A percentile compares a stretch with the other conserved stretches of the same genome.
These are phyloP conservation scores for Vaccinium corymbosum DNA, from an alignment of 148 eudicot genomes.

Conservation along the genomic window DNA sequence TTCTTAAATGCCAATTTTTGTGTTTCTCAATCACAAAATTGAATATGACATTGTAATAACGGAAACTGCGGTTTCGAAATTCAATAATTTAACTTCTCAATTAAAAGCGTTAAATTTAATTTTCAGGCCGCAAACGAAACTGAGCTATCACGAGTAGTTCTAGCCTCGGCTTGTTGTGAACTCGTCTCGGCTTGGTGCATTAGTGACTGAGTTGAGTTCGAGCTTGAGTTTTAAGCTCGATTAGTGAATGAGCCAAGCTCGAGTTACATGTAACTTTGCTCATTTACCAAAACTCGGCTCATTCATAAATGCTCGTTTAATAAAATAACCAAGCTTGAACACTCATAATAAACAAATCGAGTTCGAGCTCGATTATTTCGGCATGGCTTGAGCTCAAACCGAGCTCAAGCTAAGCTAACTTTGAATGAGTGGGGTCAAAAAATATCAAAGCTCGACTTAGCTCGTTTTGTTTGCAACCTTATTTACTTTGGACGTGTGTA, in stretches of 20 bases:
- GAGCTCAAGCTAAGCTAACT: background rate
- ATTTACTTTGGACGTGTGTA: background rate
- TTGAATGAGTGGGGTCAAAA: too few relatives aligned
- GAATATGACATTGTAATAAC: background rate
- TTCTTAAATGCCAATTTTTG: background rate
- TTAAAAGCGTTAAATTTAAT: too few relatives aligned
- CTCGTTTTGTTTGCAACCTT: background rate
- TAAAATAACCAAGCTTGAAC: too few relatives aligned
- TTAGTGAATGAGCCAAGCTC: too few relatives aligned
- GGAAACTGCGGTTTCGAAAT: background rate
- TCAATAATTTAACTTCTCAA: background rate
- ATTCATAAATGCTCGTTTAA: too few relatives aligned
- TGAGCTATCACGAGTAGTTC: background rate
- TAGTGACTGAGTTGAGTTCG: background rate
- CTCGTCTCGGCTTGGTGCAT: background rate
- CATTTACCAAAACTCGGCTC: too few relatives aligned
- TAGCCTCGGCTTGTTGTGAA: background rate
- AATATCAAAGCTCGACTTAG: background rate
- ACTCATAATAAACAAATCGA: background rate
- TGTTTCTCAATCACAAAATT: background rate
- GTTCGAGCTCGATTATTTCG: background rate
- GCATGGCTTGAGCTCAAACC: background rate
- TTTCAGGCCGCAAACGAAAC: background rate
- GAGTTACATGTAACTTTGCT: too few relatives aligned
- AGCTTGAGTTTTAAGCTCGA: background rate